phyloP scores from a whole-genome alignment of 2,329 filamentous ascomycete genomes.

The Aspergillus oerlinghausenensis region DNA sequence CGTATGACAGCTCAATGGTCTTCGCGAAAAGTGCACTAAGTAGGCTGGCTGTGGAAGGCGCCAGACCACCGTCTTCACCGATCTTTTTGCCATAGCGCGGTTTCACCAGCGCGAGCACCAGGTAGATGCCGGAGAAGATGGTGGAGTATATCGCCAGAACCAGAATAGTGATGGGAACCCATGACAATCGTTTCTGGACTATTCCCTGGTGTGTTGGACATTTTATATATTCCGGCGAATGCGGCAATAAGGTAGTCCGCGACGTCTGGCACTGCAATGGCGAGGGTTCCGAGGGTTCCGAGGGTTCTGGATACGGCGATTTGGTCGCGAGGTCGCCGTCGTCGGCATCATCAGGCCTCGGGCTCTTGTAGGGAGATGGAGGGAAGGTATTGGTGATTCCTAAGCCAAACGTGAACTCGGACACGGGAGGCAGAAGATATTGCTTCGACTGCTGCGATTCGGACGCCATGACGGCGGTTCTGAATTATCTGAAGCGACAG shows the following conservation, averaged over 20 bases:
- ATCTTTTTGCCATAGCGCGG: constrained; percentile 60
- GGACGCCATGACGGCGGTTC: background rate
- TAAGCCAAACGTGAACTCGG: background rate
- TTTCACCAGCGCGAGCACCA: constrained; percentile 56
- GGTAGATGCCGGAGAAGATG: constrained; percentile 48
- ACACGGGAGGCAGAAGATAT: constrained; percentile 2
- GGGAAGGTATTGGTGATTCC: background rate
- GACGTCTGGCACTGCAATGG: background rate
- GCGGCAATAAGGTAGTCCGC: constrained; percentile 6
- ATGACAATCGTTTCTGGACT: constrained; percentile 29
- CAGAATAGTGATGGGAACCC: constrained; percentile 33
- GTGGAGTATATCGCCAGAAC: constrained; percentile 37
- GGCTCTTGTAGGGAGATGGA: background rate
- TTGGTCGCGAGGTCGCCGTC: background rate
- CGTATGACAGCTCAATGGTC: constrained; percentile 71
- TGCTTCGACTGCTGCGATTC: constrained; percentile 1
- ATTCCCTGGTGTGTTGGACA: constrained; percentile 29
- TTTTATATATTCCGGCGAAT: constrained; percentile 5
- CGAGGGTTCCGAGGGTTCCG: background rate
- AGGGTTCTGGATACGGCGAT: background rate
- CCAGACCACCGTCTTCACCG: constrained; percentile 43
- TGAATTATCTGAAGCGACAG: background rate
- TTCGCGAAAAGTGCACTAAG: constrained; percentile 69
- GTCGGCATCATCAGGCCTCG: background rate
- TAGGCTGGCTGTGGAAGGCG: constrained; percentile 61